Conservation (phyloP, 2,329 filamentous ascomycete genomes). For the Colletotrichum sidae region DNA sequence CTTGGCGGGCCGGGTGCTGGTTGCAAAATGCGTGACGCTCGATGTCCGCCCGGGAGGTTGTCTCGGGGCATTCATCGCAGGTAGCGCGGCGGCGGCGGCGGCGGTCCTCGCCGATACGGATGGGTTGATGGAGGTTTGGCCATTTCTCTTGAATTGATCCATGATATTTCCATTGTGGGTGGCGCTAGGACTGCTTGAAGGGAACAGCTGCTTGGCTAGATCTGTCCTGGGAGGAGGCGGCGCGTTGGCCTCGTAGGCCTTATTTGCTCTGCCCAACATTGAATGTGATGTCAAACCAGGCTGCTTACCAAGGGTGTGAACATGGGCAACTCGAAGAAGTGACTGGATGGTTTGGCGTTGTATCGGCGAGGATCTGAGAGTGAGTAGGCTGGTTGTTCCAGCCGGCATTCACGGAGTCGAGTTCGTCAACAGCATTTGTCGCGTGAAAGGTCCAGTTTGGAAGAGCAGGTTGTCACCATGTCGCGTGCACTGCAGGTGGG, state of each 20-base stretch:
- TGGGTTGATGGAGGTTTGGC: conserved; percentile 48
- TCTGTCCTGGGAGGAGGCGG: conserved; percentile 47
- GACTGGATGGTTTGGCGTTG: conserved; percentile 42
- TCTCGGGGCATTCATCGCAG: conserved; percentile 31
- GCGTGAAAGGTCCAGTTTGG: neutral
- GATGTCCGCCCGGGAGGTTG: conserved; percentile 25
- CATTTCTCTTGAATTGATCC: conserved; percentile 59
- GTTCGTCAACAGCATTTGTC: conserved; percentile 11
- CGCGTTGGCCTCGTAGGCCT: conserved; percentile 52
- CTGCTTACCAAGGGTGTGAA: conserved; percentile 37
- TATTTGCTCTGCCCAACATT: conserved; percentile 53
- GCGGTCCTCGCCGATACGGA: conserved; percentile 54
- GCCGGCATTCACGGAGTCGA: conserved; percentile 49
- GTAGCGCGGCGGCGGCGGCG: neutral
- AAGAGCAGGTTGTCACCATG: conserved; percentile 13
- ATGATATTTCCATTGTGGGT: conserved; percentile 60
- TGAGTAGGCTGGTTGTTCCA: conserved; percentile 45
- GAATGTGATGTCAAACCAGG: conserved; percentile 38
- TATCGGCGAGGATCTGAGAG: conserved; percentile 52
- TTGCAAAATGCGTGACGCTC: conserved; percentile 39
- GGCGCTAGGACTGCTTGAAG: conserved; percentile 65
- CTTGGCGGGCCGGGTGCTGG: conserved; percentile 32
- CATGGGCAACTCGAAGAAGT: conserved; percentile 42
- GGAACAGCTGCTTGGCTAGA: conserved; percentile 65
- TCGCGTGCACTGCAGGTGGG: conserved; percentile 3